phyloP scores from a whole-genome alignment of 73 alveolate genomes.

The Symbiodinium pilosum region DNA sequence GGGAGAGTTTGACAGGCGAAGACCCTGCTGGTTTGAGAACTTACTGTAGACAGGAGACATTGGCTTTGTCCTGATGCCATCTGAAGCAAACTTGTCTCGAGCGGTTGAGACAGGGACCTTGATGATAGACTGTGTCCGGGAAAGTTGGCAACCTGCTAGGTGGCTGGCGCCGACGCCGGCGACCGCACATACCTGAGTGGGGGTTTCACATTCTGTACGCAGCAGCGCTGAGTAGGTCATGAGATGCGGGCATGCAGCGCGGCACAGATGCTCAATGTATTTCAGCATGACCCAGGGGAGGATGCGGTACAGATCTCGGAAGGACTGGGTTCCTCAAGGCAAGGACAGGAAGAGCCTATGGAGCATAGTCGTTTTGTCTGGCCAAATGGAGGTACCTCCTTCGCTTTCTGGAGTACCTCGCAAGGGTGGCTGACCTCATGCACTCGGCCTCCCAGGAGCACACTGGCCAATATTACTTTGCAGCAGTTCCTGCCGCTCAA shows the following conservation, averaged over 20 bases:
- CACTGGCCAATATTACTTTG: no score
- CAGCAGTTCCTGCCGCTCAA: neutral
- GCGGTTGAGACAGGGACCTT: no score
- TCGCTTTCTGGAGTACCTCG: slow-evolving; percentile 91
- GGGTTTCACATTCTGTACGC: no score
- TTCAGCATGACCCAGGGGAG: slow-evolving; percentile 5
- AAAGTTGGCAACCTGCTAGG: neutral
- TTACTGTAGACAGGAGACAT: no score
- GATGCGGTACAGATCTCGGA: slow-evolving; percentile 93
- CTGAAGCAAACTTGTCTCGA: no score
- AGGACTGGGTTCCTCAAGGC: slow-evolving; percentile 90
- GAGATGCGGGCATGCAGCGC: no score
- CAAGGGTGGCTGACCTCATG: slow-evolving; percentile 84
- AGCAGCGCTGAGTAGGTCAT: neutral
- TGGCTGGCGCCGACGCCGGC: neutral
- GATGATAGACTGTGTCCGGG: no score
- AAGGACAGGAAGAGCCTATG: neutral
- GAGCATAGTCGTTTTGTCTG: neutral
- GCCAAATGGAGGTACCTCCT: slow-evolving; percentile 52
- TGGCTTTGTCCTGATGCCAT: no score
- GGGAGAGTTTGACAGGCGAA: neutral
- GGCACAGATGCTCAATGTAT: neutral
- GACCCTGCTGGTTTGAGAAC: neutral
- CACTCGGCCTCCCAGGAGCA: slow-evolving; percentile 65
- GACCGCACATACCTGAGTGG: neutral